phyloP scores from a whole-genome alignment of 2,329 filamentous ascomycete genomes.

The Lasiodiplodia sp. region DNA sequence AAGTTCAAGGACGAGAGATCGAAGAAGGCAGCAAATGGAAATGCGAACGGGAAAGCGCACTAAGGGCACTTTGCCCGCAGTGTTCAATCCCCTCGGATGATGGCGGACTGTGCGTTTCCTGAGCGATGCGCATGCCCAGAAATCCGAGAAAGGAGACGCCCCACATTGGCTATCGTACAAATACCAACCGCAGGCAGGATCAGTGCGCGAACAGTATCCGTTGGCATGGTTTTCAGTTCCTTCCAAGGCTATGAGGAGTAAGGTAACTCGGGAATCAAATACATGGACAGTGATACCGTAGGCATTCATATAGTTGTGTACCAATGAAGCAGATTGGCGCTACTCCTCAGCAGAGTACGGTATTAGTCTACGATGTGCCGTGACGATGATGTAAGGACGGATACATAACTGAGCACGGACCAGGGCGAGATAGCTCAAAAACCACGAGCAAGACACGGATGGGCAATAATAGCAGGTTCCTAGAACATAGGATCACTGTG shows the following conservation, averaged over 20 bases:
- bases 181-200: background rate
- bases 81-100: background rate
- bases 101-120: background rate
- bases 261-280: background rate
- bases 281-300: background rate
- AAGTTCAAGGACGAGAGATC: conserved; percentile 70
- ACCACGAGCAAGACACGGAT: background rate
- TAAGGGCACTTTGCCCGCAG: conserved; percentile 16
- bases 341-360: background rate
- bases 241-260: background rate
- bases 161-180: background rate
- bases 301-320: conserved; percentile 16
- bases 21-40: conserved; percentile 44
- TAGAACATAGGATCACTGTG: too few relatives aligned
- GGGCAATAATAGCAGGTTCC: background rate
- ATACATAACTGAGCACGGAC: background rate
- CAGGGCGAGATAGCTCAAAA: background rate
- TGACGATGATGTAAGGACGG: background rate
- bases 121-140: background rate
- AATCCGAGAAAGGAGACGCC: background rate
- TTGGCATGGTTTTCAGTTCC: background rate
- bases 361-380: background rate
- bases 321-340: conserved; percentile 1
- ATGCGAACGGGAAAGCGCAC: conserved; percentile 30
- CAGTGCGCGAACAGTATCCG: background rate